These are phyloP conservation scores for Sphaerulina populicola DNA, from an alignment of 2,329 filamentous ascomycete species.

Conservation along the genomic window DNA sequence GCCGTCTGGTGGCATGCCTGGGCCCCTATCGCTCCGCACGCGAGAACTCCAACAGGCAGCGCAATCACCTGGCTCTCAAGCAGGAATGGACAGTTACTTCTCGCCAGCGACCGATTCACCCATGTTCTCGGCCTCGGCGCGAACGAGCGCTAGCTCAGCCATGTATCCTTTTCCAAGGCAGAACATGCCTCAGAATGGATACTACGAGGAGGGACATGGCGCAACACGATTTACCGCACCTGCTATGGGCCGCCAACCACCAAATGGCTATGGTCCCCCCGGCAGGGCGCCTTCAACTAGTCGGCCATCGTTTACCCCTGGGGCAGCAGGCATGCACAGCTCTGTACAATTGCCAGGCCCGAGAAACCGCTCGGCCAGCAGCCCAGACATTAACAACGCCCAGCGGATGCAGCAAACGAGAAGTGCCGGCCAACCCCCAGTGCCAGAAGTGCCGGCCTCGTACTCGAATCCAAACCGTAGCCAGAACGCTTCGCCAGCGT, in stretches of 20 bases:
- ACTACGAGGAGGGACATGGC: constrained; percentile 62
- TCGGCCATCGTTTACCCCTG: constrained; percentile 29
- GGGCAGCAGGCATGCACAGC: constrained; percentile 43
- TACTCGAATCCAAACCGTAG: constrained; percentile 53
- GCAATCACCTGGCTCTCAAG: constrained; percentile 54
- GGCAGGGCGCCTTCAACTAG: constrained; percentile 45
- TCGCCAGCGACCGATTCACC: constrained; percentile 77
- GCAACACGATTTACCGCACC: constrained; percentile 70
- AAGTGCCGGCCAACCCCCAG: constrained; percentile 44
- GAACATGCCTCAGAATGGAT: constrained; percentile 54
- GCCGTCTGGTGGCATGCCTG: constrained; percentile 49
- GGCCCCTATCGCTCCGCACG: constrained; percentile 61
- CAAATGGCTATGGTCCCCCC: constrained; percentile 50
- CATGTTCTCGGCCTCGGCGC: constrained; percentile 54
- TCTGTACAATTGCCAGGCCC: constrained; percentile 44
- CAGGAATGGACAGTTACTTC: constrained; percentile 75
- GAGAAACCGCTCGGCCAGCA: constrained; percentile 82
- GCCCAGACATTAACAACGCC: constrained; percentile 77
- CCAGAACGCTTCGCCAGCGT: constrained; percentile 69
- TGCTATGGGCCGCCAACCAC: constrained; percentile 71
- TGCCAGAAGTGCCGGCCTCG: constrained; percentile 28
- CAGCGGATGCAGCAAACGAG: constrained; percentile 49
- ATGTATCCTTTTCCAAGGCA: constrained; percentile 76
- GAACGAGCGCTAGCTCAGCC: constrained; percentile 61
- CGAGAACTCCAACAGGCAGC: constrained; percentile 43